phyloP scores from a whole-genome alignment of 805 yeast species.

The Saccharomycopsis capsularis region DNA sequence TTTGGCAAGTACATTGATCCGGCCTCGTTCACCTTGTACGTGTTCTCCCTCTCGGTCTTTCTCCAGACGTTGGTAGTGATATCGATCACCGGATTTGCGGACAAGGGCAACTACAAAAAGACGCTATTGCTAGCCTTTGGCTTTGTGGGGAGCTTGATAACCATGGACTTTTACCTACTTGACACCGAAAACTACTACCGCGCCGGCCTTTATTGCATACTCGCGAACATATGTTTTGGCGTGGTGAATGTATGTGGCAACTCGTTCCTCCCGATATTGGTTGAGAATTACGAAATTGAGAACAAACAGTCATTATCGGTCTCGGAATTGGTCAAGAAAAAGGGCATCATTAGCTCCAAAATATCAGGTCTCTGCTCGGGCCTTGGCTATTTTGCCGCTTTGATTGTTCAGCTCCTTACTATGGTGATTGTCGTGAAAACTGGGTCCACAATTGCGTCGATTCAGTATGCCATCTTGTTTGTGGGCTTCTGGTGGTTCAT shows the following conservation, averaged over 20 bases:
- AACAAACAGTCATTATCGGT: conserved; percentile 4
- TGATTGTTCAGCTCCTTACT: conserved; percentile 57
- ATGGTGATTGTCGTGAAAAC: conserved; percentile 40
- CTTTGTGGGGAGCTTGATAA: conserved; percentile 47
- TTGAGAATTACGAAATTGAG: conserved; percentile 33
- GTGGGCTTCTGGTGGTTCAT: conserved; percentile 76
- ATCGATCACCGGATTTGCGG: conserved; percentile 66
- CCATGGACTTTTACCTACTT: conserved; percentile 38
- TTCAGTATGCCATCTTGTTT: conserved; percentile 51
- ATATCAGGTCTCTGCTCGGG: conserved; percentile 69
- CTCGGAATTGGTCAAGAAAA: conserved; percentile 1
- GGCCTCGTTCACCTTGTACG: conserved; percentile 65
- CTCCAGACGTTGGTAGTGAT: conserved; percentile 66
- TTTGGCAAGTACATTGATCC: conserved; percentile 53
- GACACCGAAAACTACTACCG: conserved; percentile 27
- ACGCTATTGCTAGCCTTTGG: conserved; percentile 51
- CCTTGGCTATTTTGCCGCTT: conserved; percentile 61
- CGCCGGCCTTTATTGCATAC: conserved; percentile 44
- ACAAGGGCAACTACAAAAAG: conserved; percentile 57
- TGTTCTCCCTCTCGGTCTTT: conserved; percentile 64
- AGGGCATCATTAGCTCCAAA: conserved; percentile 39
- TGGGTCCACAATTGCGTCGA: conserved; percentile 35
- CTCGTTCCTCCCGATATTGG: conserved; percentile 60
- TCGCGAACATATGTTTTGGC: conserved; percentile 67
- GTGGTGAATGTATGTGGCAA: conserved; percentile 77